phyloP scores from a whole-genome alignment of 164 flowering plant genomes.

The Berberis vulgaris region DNA sequence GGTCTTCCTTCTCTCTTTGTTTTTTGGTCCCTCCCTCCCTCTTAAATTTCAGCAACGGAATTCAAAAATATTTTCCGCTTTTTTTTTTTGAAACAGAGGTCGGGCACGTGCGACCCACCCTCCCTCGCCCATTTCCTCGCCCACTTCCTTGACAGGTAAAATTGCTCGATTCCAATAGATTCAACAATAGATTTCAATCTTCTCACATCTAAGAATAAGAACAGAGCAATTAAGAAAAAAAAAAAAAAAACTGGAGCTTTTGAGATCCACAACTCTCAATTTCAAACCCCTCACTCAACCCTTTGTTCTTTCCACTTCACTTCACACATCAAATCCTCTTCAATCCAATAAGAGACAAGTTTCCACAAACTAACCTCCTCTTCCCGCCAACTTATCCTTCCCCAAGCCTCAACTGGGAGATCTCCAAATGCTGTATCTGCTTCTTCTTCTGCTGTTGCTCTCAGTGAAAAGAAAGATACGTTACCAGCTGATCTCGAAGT shows the following conservation, averaged over 20 bases:
- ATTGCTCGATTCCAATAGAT: too few species aligned
- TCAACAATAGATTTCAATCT: too few species aligned
- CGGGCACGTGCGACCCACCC: too few species aligned
- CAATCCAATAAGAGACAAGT: slow-evolving; percentile 3
- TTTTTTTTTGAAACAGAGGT: too few species aligned
- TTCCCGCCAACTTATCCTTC: slow-evolving; percentile 19
- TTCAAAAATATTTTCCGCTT: too few species aligned
- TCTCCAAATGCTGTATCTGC: slow-evolving; percentile 2
- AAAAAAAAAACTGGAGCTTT: slow-evolving; percentile 21
- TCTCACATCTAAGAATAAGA: too few species aligned
- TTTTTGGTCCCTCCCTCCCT: too few species aligned
- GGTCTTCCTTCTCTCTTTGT: too few species aligned
- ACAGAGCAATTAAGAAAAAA: neutral
- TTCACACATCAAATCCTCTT: slow-evolving; percentile 3
- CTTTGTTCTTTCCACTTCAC: slow-evolving; percentile 6
- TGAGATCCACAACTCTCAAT: slow-evolving; percentile 15
- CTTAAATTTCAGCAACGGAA: too few species aligned
- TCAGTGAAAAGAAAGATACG: slow-evolving; percentile 25
- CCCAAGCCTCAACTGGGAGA: slow-evolving; percentile 10
- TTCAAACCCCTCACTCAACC: slow-evolving; percentile 8
- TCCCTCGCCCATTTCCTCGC: too few species aligned
- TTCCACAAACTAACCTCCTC: slow-evolving; percentile 9
- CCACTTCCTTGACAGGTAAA: too few species aligned
- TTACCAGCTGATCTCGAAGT: slow-evolving; percentile 64
- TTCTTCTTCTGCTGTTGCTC: slow-evolving; percentile 11